Evolutionary conservation across 2,329 filamentous ascomycete species (phyloP).

Genomic region (Didymella lethalis): DNA sequence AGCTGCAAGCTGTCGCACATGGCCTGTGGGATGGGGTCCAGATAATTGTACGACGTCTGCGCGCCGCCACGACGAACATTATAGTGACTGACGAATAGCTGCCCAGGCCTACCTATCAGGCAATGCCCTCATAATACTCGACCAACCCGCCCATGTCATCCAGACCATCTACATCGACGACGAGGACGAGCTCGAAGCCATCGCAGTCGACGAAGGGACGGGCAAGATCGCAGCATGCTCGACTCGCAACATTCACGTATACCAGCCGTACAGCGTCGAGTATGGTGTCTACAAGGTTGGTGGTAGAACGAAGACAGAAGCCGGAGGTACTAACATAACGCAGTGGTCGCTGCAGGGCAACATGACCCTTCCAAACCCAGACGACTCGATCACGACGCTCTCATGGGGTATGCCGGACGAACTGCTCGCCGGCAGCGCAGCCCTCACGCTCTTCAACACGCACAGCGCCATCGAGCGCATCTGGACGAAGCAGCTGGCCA

Average conservation of each 20-base stretch:
- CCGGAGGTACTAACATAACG: conserved; percentile 34
- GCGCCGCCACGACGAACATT: conserved; percentile 2
- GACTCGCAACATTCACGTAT: conserved; percentile 72
- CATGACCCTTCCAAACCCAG: conserved; percentile 58
- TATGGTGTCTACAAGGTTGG: conserved; percentile 77
- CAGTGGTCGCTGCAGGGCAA: conserved; percentile 70
- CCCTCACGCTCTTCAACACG: conserved; percentile 74
- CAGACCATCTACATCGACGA: conserved; percentile 93
- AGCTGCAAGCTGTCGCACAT: conserved; percentile 78
- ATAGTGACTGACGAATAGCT: conserved; percentile 20
- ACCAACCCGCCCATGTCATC: conserved; percentile 74
- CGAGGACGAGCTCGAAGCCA: conserved; percentile 71
- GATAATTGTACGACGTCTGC: conserved; percentile 68
- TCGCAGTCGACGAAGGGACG: conserved; percentile 80
- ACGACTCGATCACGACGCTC: conserved; percentile 64
- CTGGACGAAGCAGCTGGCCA: conserved; percentile 80
- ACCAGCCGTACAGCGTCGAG: conserved; percentile 74
- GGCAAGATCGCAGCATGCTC: conserved; percentile 86
- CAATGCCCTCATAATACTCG: conserved; percentile 83
- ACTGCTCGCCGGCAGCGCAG: conserved; percentile 76
- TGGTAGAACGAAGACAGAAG: conserved; percentile 21
- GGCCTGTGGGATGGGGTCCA: conserved; percentile 76
- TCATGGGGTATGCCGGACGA: conserved; percentile 92
- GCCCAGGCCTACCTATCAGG: conserved; percentile 85
- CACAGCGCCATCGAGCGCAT: conserved; percentile 62